Conservation (phyloP, 2,329 filamentous ascomycete genomes). For the Fusarium neocosmosporiellum region DNA sequence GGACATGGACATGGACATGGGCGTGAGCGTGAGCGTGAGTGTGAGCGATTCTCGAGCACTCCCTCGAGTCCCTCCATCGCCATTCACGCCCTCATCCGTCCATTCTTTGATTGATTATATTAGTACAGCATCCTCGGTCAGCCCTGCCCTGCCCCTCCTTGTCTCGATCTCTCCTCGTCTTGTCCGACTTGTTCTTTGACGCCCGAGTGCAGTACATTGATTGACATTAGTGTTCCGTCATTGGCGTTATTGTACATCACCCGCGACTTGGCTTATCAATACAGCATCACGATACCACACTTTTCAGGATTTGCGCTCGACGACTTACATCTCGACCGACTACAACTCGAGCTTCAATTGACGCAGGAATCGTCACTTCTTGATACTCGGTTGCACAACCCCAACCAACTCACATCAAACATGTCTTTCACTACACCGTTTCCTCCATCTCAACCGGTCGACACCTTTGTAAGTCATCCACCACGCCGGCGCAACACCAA, state of each 20-base stretch:
- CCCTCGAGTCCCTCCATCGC: slow-evolving; percentile 37
- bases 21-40: slow-evolving; percentile 8
- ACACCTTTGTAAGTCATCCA: slow-evolving; percentile 31
- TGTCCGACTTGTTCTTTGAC: slow-evolving; percentile 9
- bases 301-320: background rate
- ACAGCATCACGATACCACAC: background rate
- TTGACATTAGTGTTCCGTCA: background rate
- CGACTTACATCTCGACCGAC: background rate
- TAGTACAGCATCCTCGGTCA: slow-evolving; percentile 29
- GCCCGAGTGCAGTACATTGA: background rate
- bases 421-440: slow-evolving; percentile 19
- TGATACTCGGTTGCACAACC: background rate
- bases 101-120: slow-evolving; percentile 38
- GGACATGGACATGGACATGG: slow-evolving; percentile 15
- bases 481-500: background rate
- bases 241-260: background rate
- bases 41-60: slow-evolving; percentile 25
- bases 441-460: slow-evolving; percentile 3
- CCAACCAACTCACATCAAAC: background rate
- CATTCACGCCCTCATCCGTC: slow-evolving; percentile 22
- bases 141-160: slow-evolving; percentile 20
- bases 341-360: background rate
- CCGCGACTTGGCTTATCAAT: background rate
- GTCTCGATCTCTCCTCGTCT: background rate
- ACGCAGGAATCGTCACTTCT: background rate